Evolutionary conservation across 371 early-diverging fungal species (phyloP).

Genomic region (Caulochytrium protostelioides): DNA sequence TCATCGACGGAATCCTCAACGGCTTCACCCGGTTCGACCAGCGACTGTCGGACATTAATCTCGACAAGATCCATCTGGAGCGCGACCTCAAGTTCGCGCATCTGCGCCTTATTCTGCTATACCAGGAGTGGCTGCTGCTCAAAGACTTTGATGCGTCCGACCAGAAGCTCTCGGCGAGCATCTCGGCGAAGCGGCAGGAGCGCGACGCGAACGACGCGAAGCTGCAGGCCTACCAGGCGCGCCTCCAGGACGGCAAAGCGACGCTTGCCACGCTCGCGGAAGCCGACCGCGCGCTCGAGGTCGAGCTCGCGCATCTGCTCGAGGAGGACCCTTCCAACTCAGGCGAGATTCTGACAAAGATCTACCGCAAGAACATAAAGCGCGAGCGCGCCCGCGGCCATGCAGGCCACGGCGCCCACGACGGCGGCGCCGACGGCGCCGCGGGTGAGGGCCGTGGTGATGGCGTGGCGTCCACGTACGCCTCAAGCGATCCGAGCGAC

Average conservation of each 20-base stretch:
- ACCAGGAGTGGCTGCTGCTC: slow-evolving; percentile 28
- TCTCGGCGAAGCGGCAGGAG: slow-evolving; percentile 15
- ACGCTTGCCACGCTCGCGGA: background rate
- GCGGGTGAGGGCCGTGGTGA: background rate
- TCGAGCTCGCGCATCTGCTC: slow-evolving; percentile 21
- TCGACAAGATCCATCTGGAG: background rate
- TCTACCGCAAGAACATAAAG: slow-evolving; percentile 27
- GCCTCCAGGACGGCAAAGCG: background rate
- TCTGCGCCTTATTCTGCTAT: slow-evolving; percentile 25
- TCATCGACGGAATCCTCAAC: slow-evolving; percentile 19
- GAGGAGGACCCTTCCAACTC: slow-evolving; percentile 20
- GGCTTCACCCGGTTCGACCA: too few relatives aligned
- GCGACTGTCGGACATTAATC: background rate
- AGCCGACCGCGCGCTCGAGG: slow-evolving; percentile 9
- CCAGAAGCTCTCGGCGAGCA: slow-evolving; percentile 21
- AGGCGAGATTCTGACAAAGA: slow-evolving; percentile 26
- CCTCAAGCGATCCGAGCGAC: slow-evolving; percentile 15
- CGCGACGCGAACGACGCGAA: slow-evolving; percentile 23
- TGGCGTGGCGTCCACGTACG: too few relatives aligned
- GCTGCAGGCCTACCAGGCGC: slow-evolving; percentile 4
- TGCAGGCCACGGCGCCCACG: background rate
- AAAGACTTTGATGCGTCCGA: slow-evolving; percentile 37
- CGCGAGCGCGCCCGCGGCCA: background rate
- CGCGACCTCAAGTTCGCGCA: slow-evolving; percentile 27
- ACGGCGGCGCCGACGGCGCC: background rate